These are phyloP conservation scores for Kodamaea laetipori DNA, from an alignment of 805 yeast genomes.

Conservation along the genomic window DNA sequence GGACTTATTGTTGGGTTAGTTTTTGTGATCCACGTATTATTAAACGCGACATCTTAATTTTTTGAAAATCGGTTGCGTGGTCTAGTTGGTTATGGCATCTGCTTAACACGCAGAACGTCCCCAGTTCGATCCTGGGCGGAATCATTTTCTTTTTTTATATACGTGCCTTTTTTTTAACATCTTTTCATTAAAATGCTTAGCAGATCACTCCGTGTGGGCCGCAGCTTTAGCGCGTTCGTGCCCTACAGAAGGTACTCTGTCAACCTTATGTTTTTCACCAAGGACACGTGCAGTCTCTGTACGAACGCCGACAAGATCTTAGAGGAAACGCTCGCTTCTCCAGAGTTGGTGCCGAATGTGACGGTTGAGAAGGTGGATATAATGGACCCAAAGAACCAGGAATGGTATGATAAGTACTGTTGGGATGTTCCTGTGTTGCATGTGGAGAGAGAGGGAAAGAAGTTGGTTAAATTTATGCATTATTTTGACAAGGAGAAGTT, in stretches of 20 bases:
- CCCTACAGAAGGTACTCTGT: slow-evolving; percentile 11
- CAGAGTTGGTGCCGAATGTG: background rate
- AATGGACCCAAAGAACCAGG: slow-evolving; percentile 55
- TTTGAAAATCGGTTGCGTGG: slow-evolving; percentile 79
- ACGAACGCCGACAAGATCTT: slow-evolving; percentile 61
- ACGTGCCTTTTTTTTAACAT: too few species aligned
- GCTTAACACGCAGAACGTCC: slow-evolving; percentile 99
- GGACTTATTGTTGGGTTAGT: too few species aligned
- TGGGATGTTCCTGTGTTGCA: slow-evolving; percentile 81
- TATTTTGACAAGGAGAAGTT: slow-evolving; percentile 58
- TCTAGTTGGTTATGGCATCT: slow-evolving; percentile 99
- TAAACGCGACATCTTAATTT: too few species aligned
- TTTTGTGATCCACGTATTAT: too few species aligned
- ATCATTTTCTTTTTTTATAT: slow-evolving; percentile 52
- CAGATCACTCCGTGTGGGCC: too few species aligned
- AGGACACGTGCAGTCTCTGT: slow-evolving; percentile 69
- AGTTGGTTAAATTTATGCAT: slow-evolving; percentile 68
- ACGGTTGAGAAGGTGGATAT: slow-evolving; percentile 48
- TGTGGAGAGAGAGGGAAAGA: slow-evolving; percentile 49
- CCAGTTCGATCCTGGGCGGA: slow-evolving; percentile 99
- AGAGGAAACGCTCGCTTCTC: slow-evolving; percentile 39
- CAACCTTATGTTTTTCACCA: slow-evolving; percentile 61
- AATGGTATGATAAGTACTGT: slow-evolving; percentile 72
- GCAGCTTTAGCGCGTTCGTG: background rate
- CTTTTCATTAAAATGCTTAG: too few species aligned